Conservation (phyloP, 495 filamentous ascomycete genomes). For the Penicillium goetzii region DNA sequence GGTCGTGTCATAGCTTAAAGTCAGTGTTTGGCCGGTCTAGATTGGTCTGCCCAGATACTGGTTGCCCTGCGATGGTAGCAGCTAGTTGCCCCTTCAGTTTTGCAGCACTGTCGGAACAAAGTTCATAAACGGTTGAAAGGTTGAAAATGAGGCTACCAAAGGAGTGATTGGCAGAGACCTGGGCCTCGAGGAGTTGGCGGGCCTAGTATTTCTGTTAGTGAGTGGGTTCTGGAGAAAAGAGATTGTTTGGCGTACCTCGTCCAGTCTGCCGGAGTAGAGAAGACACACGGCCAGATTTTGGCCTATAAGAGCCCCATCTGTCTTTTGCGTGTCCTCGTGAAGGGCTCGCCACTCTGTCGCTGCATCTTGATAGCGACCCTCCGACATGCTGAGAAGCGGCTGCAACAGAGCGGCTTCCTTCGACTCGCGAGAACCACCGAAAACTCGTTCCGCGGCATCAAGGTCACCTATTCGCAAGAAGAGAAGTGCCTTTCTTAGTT, state of each 20-base stretch:
- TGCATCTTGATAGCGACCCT: conserved; percentile 70
- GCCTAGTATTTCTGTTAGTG: conserved; percentile 43
- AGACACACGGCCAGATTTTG: conserved; percentile 84
- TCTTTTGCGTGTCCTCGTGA: conserved; percentile 36
- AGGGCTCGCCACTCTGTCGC: conserved; percentile 64
- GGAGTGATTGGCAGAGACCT: conserved; percentile 61
- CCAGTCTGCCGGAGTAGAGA: conserved; percentile 75
- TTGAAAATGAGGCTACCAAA: conserved; percentile 87
- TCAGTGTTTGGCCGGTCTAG: conserved; percentile 73
- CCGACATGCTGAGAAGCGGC: conserved; percentile 76
- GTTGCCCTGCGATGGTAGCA: conserved; percentile 64
- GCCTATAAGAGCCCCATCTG: conserved; percentile 55
- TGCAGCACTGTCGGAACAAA: conserved; percentile 77
- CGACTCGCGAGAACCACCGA: conserved; percentile 26
- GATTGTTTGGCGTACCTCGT: conserved; percentile 59
- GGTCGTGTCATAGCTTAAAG: conserved; percentile 69
- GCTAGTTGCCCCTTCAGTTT: conserved; percentile 70
- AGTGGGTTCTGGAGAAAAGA: neutral
- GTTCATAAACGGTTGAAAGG: conserved; percentile 86
- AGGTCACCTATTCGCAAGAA: conserved; percentile 78
- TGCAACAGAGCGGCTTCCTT: conserved; percentile 48
- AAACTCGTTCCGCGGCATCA: conserved; percentile 60
- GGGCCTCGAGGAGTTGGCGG: conserved; percentile 61
- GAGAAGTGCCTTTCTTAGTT: conserved; percentile 63
- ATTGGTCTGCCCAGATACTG: conserved; percentile 49